Conservation (phyloP, 2,329 filamentous ascomycete species). For the Fusarium sp. region DNA sequence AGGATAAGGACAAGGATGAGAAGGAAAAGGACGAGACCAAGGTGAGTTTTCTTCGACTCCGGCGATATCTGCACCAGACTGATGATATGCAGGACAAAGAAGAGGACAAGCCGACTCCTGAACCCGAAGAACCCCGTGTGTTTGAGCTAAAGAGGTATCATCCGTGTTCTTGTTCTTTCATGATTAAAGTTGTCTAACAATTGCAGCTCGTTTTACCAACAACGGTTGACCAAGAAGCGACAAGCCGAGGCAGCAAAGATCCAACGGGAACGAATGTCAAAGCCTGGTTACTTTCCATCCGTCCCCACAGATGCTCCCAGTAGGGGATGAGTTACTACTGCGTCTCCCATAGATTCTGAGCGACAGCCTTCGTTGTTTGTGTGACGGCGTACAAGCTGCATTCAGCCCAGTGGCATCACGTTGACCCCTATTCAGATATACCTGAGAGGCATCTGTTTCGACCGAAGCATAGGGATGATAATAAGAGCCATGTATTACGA, state of each 20-base stretch:
- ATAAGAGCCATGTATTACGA: neutral
- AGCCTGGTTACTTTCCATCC: constrained; percentile 85
- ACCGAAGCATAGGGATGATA: neutral
- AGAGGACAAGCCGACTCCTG: constrained; percentile 26
- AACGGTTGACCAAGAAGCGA: constrained; percentile 79
- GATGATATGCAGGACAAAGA: constrained; percentile 29
- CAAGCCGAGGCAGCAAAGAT: constrained; percentile 70
- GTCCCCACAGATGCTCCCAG: constrained; percentile 75
- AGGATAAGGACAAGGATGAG: constrained; percentile 50
- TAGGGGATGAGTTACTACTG: constrained; percentile 22
- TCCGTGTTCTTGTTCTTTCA: rapidly evolving
- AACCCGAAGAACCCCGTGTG: constrained; percentile 75
- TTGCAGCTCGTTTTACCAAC: constrained; percentile 83
- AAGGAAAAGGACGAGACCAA: constrained; percentile 38
- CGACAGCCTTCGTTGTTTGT: neutral
- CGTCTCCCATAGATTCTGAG: neutral
- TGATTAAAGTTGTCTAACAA: constrained; percentile 3
- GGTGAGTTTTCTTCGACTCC: constrained; percentile 4
- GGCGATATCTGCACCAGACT: neutral
- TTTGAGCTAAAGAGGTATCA: constrained; percentile 84
- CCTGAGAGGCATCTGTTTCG: neutral
- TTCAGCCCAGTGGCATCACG: neutral
- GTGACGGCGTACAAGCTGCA: neutral
- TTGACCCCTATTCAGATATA: neutral
- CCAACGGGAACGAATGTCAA: constrained; percentile 82